Base-by-base conservation (phyloP, 2,329 filamentous ascomycete genomes). In the Clonostachys sp. region DNA sequence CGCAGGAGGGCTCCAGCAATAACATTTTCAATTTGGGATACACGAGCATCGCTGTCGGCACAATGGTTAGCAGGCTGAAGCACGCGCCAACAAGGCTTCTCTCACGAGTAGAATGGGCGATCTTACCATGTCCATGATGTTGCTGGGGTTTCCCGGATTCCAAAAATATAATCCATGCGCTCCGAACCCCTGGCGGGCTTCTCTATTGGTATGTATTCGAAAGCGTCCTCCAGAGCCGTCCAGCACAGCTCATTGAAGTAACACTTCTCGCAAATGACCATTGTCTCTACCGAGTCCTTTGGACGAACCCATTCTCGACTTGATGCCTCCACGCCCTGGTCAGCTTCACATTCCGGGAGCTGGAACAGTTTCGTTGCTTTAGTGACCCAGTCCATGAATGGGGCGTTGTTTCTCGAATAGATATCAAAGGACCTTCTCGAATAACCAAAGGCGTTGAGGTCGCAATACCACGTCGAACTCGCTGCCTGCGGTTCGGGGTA, bases 221-320 rank as follows among this genome's bases (percentile, higher is more conserved):
- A 69, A 9, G 63, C 53, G 6, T 44, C 35, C 0, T 49, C 58
- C 7, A 69, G 61, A 0, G 44, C 44, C 0, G 65, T 67, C 4
- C 57, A 41, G 0, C 54, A 60, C 6, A 68, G n/a, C 12, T 56
- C 60, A 16, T 68, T 65, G 12, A 67, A 47, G 47, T 61, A 67
- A 18, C 66, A 70, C 2, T 61, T 48, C 41, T 67, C 61, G 45
- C 67, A 70, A 1, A 64, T 51, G 5, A 51, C 50, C 41, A 68
- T 41, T 2, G 55, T 51, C 2, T 61, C 49, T 4, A 66, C 56
- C 10, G 44, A 50, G 2, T 52, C 54, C 0, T 57, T 54, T 0
- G 58, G 52, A 1, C 54, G 36, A 30, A 59, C 58, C 64, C 64
- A 68, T 6, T 49, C 56, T 1, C 55, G 50, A 3, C 48, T 51